phyloP scores from a whole-genome alignment of 768 basidiomycete species.

The Macrolepiota dolichaula region DNA sequence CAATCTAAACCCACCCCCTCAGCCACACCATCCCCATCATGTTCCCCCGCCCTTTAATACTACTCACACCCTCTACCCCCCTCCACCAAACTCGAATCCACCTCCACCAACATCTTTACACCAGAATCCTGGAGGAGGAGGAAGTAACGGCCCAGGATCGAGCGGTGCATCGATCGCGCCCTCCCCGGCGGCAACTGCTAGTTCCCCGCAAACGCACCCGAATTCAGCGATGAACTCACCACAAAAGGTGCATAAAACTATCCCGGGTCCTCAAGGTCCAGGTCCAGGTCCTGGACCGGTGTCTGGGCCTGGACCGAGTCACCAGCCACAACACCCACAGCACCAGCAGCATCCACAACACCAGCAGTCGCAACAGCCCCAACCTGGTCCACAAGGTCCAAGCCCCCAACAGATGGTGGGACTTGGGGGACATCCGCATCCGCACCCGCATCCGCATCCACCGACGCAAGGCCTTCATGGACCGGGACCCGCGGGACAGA shows the following conservation, averaged over 20 bases:
- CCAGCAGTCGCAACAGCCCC: too few species aligned
- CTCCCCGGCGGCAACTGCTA: slow-evolving; percentile 25
- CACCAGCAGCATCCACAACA: too few species aligned
- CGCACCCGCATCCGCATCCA: neutral
- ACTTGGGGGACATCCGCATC: neutral
- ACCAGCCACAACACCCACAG: neutral
- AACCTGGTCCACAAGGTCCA: too few species aligned
- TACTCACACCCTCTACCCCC: slow-evolving; percentile 42
- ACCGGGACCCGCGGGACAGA: too few species aligned
- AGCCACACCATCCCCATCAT: neutral
- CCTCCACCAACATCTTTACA: too few species aligned
- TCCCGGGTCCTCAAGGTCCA: slow-evolving; percentile 26
- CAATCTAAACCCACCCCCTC: neutral
- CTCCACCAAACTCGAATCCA: neutral
- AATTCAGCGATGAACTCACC: slow-evolving; percentile 52
- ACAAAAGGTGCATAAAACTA: slow-evolving; percentile 62
- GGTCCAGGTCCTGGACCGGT: slow-evolving; percentile 15
- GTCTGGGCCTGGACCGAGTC: slow-evolving; percentile 9
- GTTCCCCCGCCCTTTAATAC: slow-evolving; percentile 14
- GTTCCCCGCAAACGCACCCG: slow-evolving; percentile 50
- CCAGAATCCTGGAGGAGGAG: neutral
- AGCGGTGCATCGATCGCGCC: slow-evolving; percentile 25
- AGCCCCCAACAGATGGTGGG: too few species aligned
- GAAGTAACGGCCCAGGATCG: slow-evolving; percentile 35
- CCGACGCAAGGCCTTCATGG: too few species aligned